These are phyloP conservation scores for Rhodotorula sp. DNA, from an alignment of 1,284 basidiomycete genomes.

Conservation along the genomic window DNA sequence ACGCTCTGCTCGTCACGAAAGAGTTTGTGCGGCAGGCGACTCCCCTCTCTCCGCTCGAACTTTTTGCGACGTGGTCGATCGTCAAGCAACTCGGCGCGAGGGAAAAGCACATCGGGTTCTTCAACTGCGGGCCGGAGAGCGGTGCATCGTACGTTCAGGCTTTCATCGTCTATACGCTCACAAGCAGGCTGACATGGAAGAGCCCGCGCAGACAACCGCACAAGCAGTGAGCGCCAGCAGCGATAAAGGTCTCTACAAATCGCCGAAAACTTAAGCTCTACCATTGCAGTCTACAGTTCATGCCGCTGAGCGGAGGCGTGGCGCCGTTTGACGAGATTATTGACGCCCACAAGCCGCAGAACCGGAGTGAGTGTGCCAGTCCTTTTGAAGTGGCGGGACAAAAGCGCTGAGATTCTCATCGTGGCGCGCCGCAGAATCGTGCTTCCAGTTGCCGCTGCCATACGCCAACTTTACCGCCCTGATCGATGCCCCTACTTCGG, in stretches of 20 bases:
- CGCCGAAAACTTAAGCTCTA: neutral
- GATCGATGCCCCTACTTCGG: slow-evolving; percentile 12
- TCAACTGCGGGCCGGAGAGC: slow-evolving; percentile 41
- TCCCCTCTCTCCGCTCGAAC: slow-evolving; percentile 42
- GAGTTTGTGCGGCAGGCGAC: slow-evolving; percentile 41
- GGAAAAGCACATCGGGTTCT: slow-evolving; percentile 43
- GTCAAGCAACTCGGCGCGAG: slow-evolving; percentile 36
- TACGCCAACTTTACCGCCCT: slow-evolving; percentile 39
- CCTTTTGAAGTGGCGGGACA: neutral
- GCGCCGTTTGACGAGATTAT: slow-evolving; percentile 41
- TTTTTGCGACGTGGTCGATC: slow-evolving; percentile 40
- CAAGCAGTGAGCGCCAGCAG: slow-evolving; percentile 36
- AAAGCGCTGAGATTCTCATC: neutral
- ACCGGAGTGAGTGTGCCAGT: slow-evolving; percentile 20
- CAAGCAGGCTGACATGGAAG: neutral
- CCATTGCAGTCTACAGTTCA: slow-evolving; percentile 41
- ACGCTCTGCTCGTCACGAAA: slow-evolving; percentile 45
- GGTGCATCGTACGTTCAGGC: slow-evolving; percentile 28
- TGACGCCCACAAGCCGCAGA: slow-evolving; percentile 28
- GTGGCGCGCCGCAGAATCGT: slow-evolving; percentile 10
- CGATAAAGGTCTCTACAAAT: no score
- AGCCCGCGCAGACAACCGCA: slow-evolving; percentile 36
- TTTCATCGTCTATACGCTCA: neutral
- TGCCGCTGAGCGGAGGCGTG: slow-evolving; percentile 36
- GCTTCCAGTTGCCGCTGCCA: slow-evolving; percentile 39